Evolutionary conservation across 129 eudicot genomes (phyloP), one percentile per base, ranked within the genome.

Genomic region (Pittosporum tobira): DNA sequence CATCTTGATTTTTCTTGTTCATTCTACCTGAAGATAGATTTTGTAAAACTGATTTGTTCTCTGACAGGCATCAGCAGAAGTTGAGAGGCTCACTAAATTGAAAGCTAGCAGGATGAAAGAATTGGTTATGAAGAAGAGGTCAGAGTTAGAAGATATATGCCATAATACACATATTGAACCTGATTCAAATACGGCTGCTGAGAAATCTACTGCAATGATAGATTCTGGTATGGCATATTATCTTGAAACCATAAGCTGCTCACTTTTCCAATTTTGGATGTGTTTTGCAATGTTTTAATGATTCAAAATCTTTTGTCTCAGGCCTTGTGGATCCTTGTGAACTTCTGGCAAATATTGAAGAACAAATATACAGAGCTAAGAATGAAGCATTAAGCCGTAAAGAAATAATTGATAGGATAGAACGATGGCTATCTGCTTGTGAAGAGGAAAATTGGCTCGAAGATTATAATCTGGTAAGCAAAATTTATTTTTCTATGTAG

Each of bases 381-480:
- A 83, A 83, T 48, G 98, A 91, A 81, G 94, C 94, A 52, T 74
- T 73, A 59, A 81, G 89, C 63, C 79, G 98, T 59, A 86, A 80
- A 61, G 95, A 80, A 57, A 86, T 91, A 29, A 91, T 79, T 83
- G 98, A 86, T 72, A 83, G 77, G 66, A 84, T 91, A 62, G 89
- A 91, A 54, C 63, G 88, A 12, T 91, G 98, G 98, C 89, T 91
- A 49, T 70, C 84, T 59, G 94, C 91, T 0, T 83, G 98, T 65
- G 95, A 86, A 43, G 98, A 91, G 80, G 98, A 91, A 76, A 84
- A 84, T 58, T 91, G 98, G 98, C 87, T 91, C 16, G 95, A 91
- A 73, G 94, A 86, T 67, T 91, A 91, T 73, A 79, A 64, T 51
- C 84, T 65, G 26, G 96, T 84, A 77, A 76, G 80, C 63, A 20